A percentile compares a stretch with the other conserved stretches of the same genome.
Evolutionary conservation across 1,284 basidiomycete genomes (phyloP).

Genomic region (Puccinia brachypodii): DNA sequence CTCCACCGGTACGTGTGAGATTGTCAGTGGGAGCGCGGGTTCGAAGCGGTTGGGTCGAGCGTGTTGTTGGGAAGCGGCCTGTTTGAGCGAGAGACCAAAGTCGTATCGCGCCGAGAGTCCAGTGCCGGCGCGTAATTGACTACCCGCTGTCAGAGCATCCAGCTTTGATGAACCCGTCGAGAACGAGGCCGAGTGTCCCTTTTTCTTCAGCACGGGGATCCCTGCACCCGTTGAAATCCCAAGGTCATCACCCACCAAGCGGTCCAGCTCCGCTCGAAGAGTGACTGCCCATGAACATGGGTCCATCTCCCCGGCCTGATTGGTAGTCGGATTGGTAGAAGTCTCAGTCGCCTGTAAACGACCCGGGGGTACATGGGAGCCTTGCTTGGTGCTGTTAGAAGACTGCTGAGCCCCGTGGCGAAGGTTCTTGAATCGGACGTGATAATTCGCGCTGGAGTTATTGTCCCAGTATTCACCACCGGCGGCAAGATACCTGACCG

Average conservation of each 20-base stretch:
- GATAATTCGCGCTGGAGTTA: slow-evolving; percentile 60
- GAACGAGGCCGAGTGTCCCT: neutral
- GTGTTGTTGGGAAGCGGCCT: slow-evolving; percentile 49
- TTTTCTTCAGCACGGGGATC: neutral
- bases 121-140: slow-evolving; percentile 53
- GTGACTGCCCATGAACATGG: slow-evolving; percentile 54
- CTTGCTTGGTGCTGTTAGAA: neutral
- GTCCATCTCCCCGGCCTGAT: neutral
- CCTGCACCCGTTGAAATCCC: neutral
- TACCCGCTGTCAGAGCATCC: slow-evolving; percentile 42
- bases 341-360: neutral
- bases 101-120: slow-evolving; percentile 60
- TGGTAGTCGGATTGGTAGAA: neutral
- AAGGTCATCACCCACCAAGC: slow-evolving; percentile 59
- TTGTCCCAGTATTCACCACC: slow-evolving; percentile 61
- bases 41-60: neutral
- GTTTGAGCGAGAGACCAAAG: slow-evolving; percentile 61
- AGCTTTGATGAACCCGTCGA: neutral
- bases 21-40: neutral
- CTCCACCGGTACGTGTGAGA: neutral
- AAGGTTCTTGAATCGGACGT: slow-evolving; percentile 58
- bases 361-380: neutral
- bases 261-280: slow-evolving; percentile 60
- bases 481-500: slow-evolving; percentile 63
- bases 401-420: neutral